Percentiles rank a stretch among this genome's conserved stretches.
phyloP scores from a whole-genome alignment of 805 yeast species.

The Dipodascopsis uninucleata region DNA sequence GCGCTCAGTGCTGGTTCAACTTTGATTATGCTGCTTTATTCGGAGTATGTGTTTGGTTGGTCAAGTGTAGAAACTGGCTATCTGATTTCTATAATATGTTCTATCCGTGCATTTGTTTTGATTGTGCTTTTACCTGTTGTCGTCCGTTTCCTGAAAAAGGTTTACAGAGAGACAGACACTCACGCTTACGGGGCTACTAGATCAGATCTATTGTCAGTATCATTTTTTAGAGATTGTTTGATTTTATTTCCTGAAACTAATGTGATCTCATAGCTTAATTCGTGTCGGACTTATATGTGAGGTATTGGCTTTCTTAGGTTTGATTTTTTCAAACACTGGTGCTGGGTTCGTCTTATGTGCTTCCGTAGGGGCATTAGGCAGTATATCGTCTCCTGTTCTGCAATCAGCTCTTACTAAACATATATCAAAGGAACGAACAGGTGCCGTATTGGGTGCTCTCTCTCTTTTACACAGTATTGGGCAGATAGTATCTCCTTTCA shows the following conservation, averaged over 20 bases:
- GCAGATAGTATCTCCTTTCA: constrained; percentile 22
- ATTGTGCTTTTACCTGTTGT: constrained; percentile 29
- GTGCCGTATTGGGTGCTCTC: constrained; percentile 27
- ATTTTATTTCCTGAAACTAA: too few species aligned
- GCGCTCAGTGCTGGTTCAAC: constrained; percentile 24
- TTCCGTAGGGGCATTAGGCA: constrained; percentile 16
- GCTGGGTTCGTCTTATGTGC: constrained; percentile 13
- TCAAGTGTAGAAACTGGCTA: constrained; percentile 35
- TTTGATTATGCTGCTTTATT: constrained; percentile 29
- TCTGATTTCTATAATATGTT: constrained; percentile 32
- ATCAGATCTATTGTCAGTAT: neutral
- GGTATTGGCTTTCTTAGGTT: constrained; percentile 6
- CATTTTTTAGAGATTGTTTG: constrained; percentile 1
- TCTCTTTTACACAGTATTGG: constrained; percentile 19
- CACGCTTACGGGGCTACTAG: too few species aligned
- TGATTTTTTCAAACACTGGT: constrained; percentile 4
- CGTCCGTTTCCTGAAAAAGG: constrained; percentile 13
- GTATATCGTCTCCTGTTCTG: constrained; percentile 23
- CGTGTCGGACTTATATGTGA: constrained; percentile 11
- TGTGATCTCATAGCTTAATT: constrained; percentile 14
- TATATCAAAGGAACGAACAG: constrained; percentile 20
- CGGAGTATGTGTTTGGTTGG: constrained; percentile 35
- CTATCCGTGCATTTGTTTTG: constrained; percentile 31
- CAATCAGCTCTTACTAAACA: constrained; percentile 26
- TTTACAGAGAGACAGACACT: constrained; percentile 6